Percentiles rank a stretch among this genome's conserved stretches.
These are phyloP conservation scores for Plasmopara halstedii DNA, from an alignment of 352 stramenopile species.

Conservation along the genomic window DNA sequence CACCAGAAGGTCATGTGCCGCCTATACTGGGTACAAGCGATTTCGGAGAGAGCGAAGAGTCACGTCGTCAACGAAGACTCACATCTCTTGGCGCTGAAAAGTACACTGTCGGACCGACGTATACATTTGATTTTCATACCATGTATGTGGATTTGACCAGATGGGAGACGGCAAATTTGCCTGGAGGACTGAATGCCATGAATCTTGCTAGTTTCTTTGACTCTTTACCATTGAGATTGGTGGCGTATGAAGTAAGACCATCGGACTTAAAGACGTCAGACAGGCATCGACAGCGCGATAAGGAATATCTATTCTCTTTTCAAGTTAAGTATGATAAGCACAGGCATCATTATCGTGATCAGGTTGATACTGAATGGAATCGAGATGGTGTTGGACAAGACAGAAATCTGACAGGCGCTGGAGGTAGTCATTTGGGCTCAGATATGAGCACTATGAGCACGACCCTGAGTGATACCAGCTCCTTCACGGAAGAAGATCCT, in stretches of 20 bases:
- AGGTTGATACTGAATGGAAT: slow-evolving; percentile 7
- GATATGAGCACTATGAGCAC: slow-evolving; percentile 48
- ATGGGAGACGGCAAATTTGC: slow-evolving; percentile 78
- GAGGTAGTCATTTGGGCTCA: slow-evolving; percentile 20
- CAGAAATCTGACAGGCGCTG: slow-evolving; percentile 10
- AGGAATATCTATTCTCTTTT: slow-evolving; percentile 80
- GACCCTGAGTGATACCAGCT: slow-evolving; percentile 43
- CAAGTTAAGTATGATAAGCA: slow-evolving; percentile 49
- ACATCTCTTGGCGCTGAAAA: slow-evolving; percentile 43
- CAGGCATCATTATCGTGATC: slow-evolving; percentile 2
- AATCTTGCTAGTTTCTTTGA: slow-evolving; percentile 74
- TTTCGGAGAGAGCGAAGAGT: slow-evolving; percentile 59
- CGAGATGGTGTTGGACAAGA: slow-evolving; percentile 2
- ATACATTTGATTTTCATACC: slow-evolving; percentile 86
- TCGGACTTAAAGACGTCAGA: slow-evolving; percentile 5
- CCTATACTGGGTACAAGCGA: slow-evolving; percentile 42
- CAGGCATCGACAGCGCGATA: slow-evolving; percentile 44
- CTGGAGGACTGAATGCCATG: slow-evolving; percentile 60
- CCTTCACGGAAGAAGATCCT: slow-evolving; percentile 34
- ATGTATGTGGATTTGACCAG: slow-evolving; percentile 80
- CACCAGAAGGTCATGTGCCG: slow-evolving; percentile 37
- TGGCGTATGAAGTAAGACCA: slow-evolving; percentile 54
- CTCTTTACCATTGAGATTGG: slow-evolving; percentile 54
- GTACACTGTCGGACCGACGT: slow-evolving; percentile 58
- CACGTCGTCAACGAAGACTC: slow-evolving; percentile 27